Base-by-base conservation (phyloP, 768 basidiomycete species). In the Mycena belliarum region DNA sequence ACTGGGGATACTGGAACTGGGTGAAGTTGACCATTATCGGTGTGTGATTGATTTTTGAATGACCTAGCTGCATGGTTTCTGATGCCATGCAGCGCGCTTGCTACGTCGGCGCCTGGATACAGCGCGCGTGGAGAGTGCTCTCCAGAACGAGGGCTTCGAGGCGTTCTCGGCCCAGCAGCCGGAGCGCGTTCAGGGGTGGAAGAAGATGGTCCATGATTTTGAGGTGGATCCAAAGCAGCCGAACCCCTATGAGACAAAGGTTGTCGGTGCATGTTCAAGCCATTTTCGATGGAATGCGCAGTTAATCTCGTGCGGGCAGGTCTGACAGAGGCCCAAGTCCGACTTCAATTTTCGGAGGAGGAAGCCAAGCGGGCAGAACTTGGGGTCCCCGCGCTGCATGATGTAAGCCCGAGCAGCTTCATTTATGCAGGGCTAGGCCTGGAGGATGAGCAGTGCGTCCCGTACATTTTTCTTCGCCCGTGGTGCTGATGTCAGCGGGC, bases 1-100 rank as follows among this genome's bases (percentile, higher is more conserved):
- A 69, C 23, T 71, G 65, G 42, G 64, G 57, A 2, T 60, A 66
- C 23, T 63, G 55, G 32, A 72, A 72, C 43, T 72, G 68, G 66
- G 42, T 54, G 14, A 72, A 71, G 44, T 52, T 61, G 6, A 52
- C 60, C 15, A 24, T 51, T 23, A 25, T 74, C 14, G 35, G 35
- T 35, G 35, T 6, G 35, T 35, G 6, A 4, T 4, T 35, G 4
- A 14, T 32, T 32, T 6, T 32, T 9, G 6, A 9, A 4, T 6
- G 35, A 14, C 35, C 4, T 10, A 32, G 10, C 4, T 14, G 15
- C 4, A 16, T 6, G 35, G 16, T 16, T 35, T 4, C 15, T 9
- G 15, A 10, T 14, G 14, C 32, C 6, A 16, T 35, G 10, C 15
- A 35, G 35, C 35, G 4, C 6, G 6, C 12, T 16, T 35, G 10